Evolutionary conservation across 257 asterid genomes (phyloP), one percentile per base, ranked within the genome.

Genomic region (Ehretia macrophylla): DNA sequence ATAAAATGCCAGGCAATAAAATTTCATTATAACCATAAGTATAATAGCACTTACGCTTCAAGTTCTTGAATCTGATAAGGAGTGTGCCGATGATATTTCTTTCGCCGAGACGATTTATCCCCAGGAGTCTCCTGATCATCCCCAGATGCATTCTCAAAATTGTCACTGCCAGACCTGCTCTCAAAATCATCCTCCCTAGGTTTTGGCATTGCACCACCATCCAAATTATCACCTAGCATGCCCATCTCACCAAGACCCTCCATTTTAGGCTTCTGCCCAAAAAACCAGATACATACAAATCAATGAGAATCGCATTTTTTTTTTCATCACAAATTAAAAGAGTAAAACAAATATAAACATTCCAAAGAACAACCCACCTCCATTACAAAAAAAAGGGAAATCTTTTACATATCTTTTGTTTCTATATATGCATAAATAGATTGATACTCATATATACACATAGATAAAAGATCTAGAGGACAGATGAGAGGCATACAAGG

Each of bases 51-150:
- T 39, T 63, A 88, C 98, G 77, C 63, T 71, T 92, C 98, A 18
- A 92, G 95, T 51, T 82, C 95, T 65, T 92, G 97, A 72, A 86
- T 88, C 66, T 92, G 98, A 50, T 61, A 73, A 1, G 79, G 77
- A 27, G 83, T 84, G 71, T 92, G 97, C 48, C 98, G 68, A 42
- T 83, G 86, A 52, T 84, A 81, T 49, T 78, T 86, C 65, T 79
- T 84, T 72, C 74, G 75, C 42, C 68, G 79, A 8, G 83, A 68
- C 8, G 88, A 42, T 56, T 57, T 82, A 58, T 67, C 75, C 6
- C 65, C 83, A n/a, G 50, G 8, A n/a, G 77, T 19, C 10, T 77
- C 79, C 20, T 70, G 76, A 74, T 90, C 96, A 65, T 83, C 94
- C 37, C 82, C 88, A 9, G 95, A 83, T 55, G 74, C 83, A 52